These are phyloP conservation scores for Cytospora schulzeri DNA, from an alignment of 2,329 filamentous ascomycete genomes.

Conservation along the genomic window DNA sequence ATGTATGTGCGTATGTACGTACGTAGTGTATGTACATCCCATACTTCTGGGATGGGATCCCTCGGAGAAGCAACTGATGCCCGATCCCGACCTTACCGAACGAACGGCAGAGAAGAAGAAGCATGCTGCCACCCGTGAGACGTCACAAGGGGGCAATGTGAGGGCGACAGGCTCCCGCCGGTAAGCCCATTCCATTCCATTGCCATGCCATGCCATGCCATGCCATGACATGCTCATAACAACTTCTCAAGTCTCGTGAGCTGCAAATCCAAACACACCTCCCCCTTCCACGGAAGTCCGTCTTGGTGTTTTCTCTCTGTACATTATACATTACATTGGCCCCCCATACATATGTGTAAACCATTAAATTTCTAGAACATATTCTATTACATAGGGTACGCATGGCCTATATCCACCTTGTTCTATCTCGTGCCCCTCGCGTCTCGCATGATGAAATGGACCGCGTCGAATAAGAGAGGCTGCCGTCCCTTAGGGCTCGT, in stretches of 20 bases:
- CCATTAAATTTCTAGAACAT: neutral
- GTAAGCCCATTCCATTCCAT: neutral
- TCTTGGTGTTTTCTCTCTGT: neutral
- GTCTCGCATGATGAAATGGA: neutral
- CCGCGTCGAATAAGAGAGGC: neutral
- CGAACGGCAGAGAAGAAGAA: neutral
- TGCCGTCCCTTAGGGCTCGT: neutral
- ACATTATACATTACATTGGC: neutral
- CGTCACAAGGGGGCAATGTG: neutral
- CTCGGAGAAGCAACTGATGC: neutral
- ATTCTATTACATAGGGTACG: neutral
- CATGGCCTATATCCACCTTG: neutral
- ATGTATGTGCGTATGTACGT: neutral
- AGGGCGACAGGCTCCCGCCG: conserved; percentile 23
- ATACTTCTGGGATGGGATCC: neutral
- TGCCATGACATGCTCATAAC: neutral
- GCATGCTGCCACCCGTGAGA: neutral
- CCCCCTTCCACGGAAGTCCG: neutral
- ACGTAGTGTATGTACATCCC: neutral
- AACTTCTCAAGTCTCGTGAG: neutral
- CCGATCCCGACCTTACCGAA: too few species aligned
- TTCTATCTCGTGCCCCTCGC: neutral
- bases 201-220: neutral
- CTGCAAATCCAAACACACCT: neutral
- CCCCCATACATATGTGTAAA: neutral